Base-by-base conservation (phyloP, 495 filamentous ascomycete genomes). In the Recurvomyces mirabilis region DNA sequence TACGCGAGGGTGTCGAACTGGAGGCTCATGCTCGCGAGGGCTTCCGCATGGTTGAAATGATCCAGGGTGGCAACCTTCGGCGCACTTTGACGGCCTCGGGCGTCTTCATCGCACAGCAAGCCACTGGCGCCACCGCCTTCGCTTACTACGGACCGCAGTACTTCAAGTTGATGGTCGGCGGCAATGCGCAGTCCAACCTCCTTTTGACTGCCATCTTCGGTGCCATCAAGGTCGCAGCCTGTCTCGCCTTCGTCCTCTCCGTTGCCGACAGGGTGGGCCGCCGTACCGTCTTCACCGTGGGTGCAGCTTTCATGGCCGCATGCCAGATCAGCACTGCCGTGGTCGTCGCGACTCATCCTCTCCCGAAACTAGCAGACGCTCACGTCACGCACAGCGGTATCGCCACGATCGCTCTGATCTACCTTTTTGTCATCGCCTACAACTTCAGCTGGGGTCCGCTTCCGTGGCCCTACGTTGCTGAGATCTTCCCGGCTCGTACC, bases 401-500 rank as follows among this genome's bases (percentile, higher is more conserved):
- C 26, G 52, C 52, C 5, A 58, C 49, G 5, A 42, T 58, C 6
- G 55, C 49, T 3, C 38, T 56, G 17, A 58, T 58, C 44, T 55
- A 58, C 33, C 37, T 47, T 6, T 52, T 53, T 34, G 49, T 56
- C 38, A 56, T 53, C 19, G 48, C 48, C 11, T 57, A 57, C 31
- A 57, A 57, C 29, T 36, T 50, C 19, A 47, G 43, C 9, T 55
- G 52, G 52, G 52, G 52, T 15, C 48, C 52, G 3, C 24, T 55
- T 24, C 49, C 52, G n/a, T 57, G 81, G 83, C 84, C 82, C 42
- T 81, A 80, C 51, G 75, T 82, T 28, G 72, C 70, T 10, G 79
- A 87, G 67, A 86, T 88, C 54, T 81, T 82, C 10, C 74, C 78
- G 5, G 79, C 79, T 3, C 73, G 82, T 3, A 70, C 86, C 4